Conservation (phyloP, 2,329 filamentous ascomycete genomes). For the Beauveria bassiana region DNA sequence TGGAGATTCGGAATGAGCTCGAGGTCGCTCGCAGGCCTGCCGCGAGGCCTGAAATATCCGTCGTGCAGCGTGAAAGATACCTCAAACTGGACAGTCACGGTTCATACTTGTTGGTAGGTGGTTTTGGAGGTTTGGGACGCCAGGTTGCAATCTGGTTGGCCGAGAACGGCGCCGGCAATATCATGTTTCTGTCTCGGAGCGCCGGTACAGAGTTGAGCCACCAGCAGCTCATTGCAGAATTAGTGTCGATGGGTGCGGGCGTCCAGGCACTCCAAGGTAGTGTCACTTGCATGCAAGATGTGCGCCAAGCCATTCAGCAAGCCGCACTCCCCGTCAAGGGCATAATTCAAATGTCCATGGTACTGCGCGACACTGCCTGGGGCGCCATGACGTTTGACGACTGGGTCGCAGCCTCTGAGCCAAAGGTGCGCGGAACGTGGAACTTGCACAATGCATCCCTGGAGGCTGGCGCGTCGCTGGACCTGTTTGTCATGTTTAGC, state of each 20-base stretch:
- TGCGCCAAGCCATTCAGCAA: background rate
- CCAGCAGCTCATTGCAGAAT: background rate
- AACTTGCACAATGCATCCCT: slow-evolving; percentile 25
- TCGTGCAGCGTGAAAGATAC: background rate
- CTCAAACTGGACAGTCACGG: background rate
- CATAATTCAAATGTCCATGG: too few species aligned
- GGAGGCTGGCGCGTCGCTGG: background rate
- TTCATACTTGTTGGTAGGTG: slow-evolving; percentile 38
- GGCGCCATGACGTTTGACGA: slow-evolving; percentile 26
- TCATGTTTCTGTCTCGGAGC: slow-evolving; percentile 29
- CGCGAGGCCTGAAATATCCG: background rate
- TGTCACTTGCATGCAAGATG: background rate
- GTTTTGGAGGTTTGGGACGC: slow-evolving; percentile 38
- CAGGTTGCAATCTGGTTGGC: slow-evolving; percentile 39
- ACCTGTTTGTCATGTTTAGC: slow-evolving; percentile 17
- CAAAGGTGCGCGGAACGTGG: slow-evolving; percentile 29
- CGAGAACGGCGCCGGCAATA: slow-evolving; percentile 32
- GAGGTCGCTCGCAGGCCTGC: background rate
- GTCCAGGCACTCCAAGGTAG: background rate
- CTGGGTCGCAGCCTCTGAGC: slow-evolving; percentile 19
- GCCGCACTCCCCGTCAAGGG: slow-evolving; percentile 17
- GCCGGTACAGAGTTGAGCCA: background rate
- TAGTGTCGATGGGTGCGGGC: background rate
- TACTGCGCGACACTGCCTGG: background rate
- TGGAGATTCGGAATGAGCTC: background rate